Conservation (phyloP, 805 yeast species). For the Sungouiella thailandica region DNA sequence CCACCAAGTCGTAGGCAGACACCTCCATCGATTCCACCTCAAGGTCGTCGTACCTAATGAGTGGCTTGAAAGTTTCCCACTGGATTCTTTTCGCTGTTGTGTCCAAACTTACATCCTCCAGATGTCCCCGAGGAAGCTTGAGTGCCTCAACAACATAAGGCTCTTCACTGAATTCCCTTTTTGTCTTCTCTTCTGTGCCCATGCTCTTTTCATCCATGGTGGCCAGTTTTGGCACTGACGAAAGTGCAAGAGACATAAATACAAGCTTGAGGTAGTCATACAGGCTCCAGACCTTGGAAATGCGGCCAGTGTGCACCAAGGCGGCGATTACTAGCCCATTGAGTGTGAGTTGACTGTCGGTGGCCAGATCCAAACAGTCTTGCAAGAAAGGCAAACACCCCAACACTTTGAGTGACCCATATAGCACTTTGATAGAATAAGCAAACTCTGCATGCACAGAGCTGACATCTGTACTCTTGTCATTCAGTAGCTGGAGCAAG, state of each 20-base stretch:
- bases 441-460: conserved; percentile 1
- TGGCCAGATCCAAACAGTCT: conserved; percentile 22
- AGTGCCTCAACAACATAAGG: conserved; percentile 17
- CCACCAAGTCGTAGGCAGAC: conserved; percentile 36
- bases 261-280: conserved; percentile 41
- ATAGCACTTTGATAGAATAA: conserved; percentile 22
- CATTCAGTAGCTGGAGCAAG: conserved; percentile 16
- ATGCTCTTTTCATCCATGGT: neutral
- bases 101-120: conserved; percentile 10
- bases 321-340: conserved; percentile 21
- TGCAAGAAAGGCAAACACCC: conserved; percentile 48
- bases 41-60: conserved; percentile 41
- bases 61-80: conserved; percentile 30
- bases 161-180: conserved; percentile 10
- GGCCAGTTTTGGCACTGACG: neutral
- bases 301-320: conserved; percentile 41
- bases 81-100: conserved; percentile 13
- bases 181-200: conserved; percentile 7
- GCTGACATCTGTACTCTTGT: conserved; percentile 1
- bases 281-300: conserved; percentile 28
- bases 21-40: conserved; percentile 34
- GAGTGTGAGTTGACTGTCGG: conserved; percentile 37
- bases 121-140: conserved; percentile 3
- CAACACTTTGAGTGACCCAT: conserved; percentile 37
- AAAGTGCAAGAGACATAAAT: conserved; percentile 38